Conservation (phyloP, 305 asterid genomes). For the Ilex paraguariensis region DNA sequence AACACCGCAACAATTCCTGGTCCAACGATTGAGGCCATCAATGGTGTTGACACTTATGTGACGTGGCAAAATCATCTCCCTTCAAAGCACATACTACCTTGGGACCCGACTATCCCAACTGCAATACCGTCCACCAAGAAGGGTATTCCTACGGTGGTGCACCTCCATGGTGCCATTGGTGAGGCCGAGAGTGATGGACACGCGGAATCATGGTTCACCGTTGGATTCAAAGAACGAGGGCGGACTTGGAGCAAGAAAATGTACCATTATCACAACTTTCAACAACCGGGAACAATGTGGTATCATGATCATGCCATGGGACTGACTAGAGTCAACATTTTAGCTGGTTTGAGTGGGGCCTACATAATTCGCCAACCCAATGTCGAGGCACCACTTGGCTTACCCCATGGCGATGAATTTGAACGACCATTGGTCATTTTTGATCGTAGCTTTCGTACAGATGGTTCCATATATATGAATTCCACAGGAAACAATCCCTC, state of each 20-base stretch:
- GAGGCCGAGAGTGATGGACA: constrained; percentile 76
- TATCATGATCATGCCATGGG: constrained; percentile 97
- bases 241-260: constrained; percentile 49
- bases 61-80: constrained; percentile 72
- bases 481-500: constrained; percentile 66
- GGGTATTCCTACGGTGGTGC: constrained; percentile 88
- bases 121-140: constrained; percentile 39
- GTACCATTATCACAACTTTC: constrained; percentile 57
- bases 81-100: constrained; percentile 75
- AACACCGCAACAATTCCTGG: constrained; percentile 69
- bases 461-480: constrained; percentile 80
- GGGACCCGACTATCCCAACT: constrained; percentile 85
- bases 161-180: constrained; percentile 81
- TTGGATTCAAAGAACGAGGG: constrained; percentile 45
- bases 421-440: constrained; percentile 61
- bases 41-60: constrained; percentile 44
- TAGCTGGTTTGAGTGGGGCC: constrained; percentile 77
- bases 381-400: constrained; percentile 47
- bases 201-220: constrained; percentile 65
- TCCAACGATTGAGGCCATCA: constrained; percentile 79
- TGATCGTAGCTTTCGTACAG: constrained; percentile 48
- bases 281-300: constrained; percentile 85
- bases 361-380: constrained; percentile 54
- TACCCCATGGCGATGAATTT: constrained; percentile 39
- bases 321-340: constrained; percentile 73